Conservation (phyloP, 768 basidiomycete genomes). For the Amanita inopinata region DNA sequence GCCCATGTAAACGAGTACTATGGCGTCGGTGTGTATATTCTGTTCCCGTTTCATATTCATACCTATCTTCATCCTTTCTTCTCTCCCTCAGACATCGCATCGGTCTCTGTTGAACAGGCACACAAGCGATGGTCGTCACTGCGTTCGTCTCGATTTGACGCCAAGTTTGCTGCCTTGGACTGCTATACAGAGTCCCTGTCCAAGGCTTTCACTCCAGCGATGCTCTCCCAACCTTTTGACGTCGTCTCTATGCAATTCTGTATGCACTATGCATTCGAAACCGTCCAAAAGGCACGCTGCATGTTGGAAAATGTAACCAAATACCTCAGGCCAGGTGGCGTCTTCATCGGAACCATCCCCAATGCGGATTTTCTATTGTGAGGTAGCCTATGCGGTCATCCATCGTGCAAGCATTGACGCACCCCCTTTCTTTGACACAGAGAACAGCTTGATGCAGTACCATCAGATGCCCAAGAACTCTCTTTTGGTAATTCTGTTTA, state of each 20-base stretch:
- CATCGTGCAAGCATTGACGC: conserved; percentile 8
- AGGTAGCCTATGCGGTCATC: conserved; percentile 21
- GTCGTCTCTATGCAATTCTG: conserved; percentile 99
- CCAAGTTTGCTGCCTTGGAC: conserved; percentile 78
- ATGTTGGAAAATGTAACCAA: conserved; percentile 89
- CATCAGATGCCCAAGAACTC: conserved; percentile 55
- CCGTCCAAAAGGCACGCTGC: conserved; percentile 71
- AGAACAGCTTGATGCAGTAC: conserved; percentile 60
- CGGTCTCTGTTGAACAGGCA: conserved; percentile 86
- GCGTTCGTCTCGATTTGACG: conserved; percentile 53
- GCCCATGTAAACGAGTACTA: conserved; percentile 73
- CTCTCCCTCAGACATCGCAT: conserved; percentile 68
- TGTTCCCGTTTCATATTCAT: not conserved
- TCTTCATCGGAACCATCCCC: conserved; percentile 97
- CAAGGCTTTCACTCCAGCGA: conserved; percentile 52
- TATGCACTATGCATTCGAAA: conserved; percentile 99
- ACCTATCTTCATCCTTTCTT: conserved; percentile 6
- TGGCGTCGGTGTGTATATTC: conserved; percentile 54
- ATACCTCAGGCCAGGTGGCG: conserved; percentile 73
- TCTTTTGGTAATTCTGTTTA: conserved; percentile 90
- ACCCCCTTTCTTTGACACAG: conserved; percentile 27
- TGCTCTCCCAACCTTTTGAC: conserved; percentile 69
- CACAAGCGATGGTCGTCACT: conserved; percentile 52
- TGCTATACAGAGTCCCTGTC: conserved; percentile 74
- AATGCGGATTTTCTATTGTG: conserved; percentile 80